Evolutionary conservation across 148 eudicot species (phyloP).

Genomic region (Suaeda aralocaspica): DNA sequence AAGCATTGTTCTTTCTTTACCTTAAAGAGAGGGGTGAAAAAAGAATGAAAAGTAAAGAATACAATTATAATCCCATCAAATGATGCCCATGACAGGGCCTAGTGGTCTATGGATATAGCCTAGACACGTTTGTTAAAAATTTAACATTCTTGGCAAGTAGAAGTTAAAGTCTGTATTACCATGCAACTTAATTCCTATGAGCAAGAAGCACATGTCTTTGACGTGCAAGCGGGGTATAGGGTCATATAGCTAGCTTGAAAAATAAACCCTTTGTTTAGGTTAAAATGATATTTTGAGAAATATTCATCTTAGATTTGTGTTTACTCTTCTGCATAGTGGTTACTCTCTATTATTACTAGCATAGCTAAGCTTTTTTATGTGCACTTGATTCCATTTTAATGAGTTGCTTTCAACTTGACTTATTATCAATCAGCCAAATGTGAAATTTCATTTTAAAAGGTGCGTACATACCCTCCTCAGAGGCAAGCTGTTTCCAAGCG

Average conservation of each 20-base stretch:
- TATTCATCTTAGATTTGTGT: neutral
- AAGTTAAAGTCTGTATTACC: too few relatives aligned
- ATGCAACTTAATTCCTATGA: too few relatives aligned
- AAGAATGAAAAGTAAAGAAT: neutral
- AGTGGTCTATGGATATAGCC: too few relatives aligned
- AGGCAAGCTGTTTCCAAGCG: conserved; percentile 91
- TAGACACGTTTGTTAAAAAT: too few relatives aligned
- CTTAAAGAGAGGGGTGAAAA: too few relatives aligned
- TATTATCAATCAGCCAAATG: neutral
- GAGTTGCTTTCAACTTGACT: too few relatives aligned
- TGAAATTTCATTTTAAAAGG: neutral
- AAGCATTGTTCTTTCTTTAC: neutral
- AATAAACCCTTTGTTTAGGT: neutral
- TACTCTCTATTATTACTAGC: neutral
- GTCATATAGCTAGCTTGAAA: too few relatives aligned
- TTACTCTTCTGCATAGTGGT: neutral
- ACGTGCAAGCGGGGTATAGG: too few relatives aligned
- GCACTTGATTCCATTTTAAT: neutral
- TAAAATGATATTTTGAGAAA: neutral
- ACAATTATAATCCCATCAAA: neutral
- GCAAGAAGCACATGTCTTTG: too few relatives aligned
- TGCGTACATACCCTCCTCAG: conserved; percentile 63
- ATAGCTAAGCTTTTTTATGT: neutral
- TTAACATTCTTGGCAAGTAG: too few relatives aligned
- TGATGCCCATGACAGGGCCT: too few relatives aligned